A percentile compares a stretch with the other conserved stretches of the same genome.
Conservation (phyloP, 2,329 filamentous ascomycete species). For the Aspergillus hiratsukae region DNA sequence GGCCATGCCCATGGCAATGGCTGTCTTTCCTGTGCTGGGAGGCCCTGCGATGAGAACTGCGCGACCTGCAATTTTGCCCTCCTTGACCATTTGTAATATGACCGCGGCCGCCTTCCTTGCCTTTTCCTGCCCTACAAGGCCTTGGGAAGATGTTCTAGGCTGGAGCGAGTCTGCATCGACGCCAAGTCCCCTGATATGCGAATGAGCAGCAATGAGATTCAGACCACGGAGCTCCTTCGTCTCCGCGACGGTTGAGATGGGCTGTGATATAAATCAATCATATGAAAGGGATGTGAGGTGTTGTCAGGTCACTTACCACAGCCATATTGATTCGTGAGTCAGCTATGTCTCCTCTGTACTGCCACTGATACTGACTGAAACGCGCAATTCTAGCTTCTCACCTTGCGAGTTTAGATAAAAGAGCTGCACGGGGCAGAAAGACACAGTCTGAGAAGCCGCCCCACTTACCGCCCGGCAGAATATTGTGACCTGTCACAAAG, state of each 20-base stretch:
- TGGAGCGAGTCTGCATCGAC: constrained; percentile 90
- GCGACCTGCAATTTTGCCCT: constrained; percentile 94
- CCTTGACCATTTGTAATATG: constrained; percentile 97
- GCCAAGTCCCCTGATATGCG: constrained; percentile 91
- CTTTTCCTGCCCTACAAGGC: constrained; percentile 92
- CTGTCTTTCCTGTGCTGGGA: constrained; percentile 95
- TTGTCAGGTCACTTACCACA: constrained; percentile 26
- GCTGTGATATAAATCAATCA: constrained; percentile 35
- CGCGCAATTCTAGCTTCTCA: not conserved
- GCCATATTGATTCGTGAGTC: constrained; percentile 27
- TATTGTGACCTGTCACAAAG: not conserved
- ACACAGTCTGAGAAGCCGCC: constrained; percentile 5
- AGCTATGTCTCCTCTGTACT: constrained; percentile 5
- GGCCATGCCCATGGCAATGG: constrained; percentile 98
- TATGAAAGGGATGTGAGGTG: not conserved
- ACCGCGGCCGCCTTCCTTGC: constrained; percentile 94
- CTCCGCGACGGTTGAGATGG: constrained; percentile 82
- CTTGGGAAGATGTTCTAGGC: constrained; percentile 78
- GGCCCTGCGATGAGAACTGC: constrained; percentile 93
- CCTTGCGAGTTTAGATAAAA: constrained; percentile 1
- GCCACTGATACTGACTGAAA: not conserved
- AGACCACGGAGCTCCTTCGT: constrained; percentile 92
- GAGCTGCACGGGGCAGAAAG: constrained; percentile 14
- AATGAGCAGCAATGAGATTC: constrained; percentile 97
- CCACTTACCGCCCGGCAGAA: constrained; percentile 27